Evolutionary conservation across 2,329 filamentous ascomycete species (phyloP).

Genomic region (Epichloe sp.): DNA sequence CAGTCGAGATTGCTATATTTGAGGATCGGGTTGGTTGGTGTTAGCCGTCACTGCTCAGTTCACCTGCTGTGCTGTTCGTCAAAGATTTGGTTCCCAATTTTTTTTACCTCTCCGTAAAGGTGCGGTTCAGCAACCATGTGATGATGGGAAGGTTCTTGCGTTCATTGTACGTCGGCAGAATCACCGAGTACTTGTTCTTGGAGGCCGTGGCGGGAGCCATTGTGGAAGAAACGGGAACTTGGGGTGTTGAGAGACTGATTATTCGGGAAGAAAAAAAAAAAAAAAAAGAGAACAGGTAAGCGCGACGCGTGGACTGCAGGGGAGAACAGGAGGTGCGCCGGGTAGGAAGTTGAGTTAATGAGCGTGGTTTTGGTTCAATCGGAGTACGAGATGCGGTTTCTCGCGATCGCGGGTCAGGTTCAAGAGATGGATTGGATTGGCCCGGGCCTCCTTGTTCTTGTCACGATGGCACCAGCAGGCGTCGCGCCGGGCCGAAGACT

Average conservation of each 20-base stretch:
- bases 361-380: slow-evolving; percentile 14
- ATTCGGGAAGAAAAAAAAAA: not conserved
- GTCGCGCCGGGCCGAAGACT: not conserved
- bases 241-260: not conserved
- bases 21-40: not conserved
- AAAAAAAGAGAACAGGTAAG: not conserved
- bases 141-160: slow-evolving; percentile 94
- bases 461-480: not conserved
- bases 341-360: slow-evolving; percentile 9
- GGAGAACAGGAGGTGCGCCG: not conserved
- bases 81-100: slow-evolving; percentile 12
- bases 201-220: slow-evolving; percentile 34
- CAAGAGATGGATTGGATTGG: not conserved
- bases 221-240: slow-evolving; percentile 4
- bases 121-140: slow-evolving; percentile 83
- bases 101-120: slow-evolving; percentile 69
- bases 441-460: not conserved
- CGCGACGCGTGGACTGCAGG: not conserved
- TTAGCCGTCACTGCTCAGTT: not conserved
- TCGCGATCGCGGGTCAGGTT: not conserved
- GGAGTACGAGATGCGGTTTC: slow-evolving; percentile 1
- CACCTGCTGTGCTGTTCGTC: not conserved
- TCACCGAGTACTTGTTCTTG: slow-evolving; percentile 82
- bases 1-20: slow-evolving; percentile 72
- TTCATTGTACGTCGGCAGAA: slow-evolving; percentile 98